Evolutionary conservation across 1,284 basidiomycete species (phyloP), one percentile per base, ranked within the genome.

Genomic region (Ceratobasidium sp.): DNA sequence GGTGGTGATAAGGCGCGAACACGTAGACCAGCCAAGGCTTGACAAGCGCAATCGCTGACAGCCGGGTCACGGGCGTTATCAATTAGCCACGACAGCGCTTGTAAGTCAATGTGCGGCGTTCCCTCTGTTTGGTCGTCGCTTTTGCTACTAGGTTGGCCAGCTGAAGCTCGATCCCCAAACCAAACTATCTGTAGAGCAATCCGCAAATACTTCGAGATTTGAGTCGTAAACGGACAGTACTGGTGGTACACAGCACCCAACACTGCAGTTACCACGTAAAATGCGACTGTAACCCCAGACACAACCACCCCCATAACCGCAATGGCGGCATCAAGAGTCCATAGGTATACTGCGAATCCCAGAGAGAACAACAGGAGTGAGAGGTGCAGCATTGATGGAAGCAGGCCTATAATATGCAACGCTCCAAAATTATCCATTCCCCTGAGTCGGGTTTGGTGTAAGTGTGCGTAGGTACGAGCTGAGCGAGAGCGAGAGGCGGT

Each of bases 361-460:
- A 31, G 13, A 13, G 63, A 58, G 62, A 74, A 74, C 14, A 74
- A 48, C 24, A 53, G 11, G 7, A 74, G 48, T 31, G 72, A 64
- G 13, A 74, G 9, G 22, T 64, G 72, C 14, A 74, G 48, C 37
- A 56, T 22, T 4, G n/a, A 19, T 1, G 72, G 72, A 4, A 74
- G 48, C 9, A 56, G n/a, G 16, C 51, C 72, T 2, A 66, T 63
- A 4, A 65, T 62, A 22, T 39, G 31, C 13, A 48, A n/a, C n/a
- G 39, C 49, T 16, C 27, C 1, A 62, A 62, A 74, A 11, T 39
- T 39, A 4, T n/a, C 29, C 29, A 63, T 13, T 1, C 62, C 72
- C 4, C 27, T 2, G 3, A 53, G 61, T n/a, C 54, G n/a, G 16
- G 29, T 22, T 29, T 62, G 59, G 7, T 46, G 39, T 46, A 62